A percentile compares a stretch with the other conserved stretches of the same genome.
phyloP scores from a whole-genome alignment of 768 basidiomycete species.

The Nidula microcarpa region DNA sequence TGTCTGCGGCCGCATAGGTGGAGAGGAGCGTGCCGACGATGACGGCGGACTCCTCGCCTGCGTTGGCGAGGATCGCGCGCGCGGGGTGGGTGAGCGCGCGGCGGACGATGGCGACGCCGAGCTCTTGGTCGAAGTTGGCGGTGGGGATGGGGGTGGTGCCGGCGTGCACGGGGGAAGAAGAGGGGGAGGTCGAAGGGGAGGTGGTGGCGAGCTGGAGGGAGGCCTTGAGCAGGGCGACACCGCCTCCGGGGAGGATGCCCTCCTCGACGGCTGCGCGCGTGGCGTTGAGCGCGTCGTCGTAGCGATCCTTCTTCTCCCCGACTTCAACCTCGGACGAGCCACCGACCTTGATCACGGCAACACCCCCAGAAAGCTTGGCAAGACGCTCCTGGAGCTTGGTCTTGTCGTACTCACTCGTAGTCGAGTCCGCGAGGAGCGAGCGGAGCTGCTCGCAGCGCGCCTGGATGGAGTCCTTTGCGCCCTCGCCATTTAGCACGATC shows the following conservation, averaged over 20 bases:
- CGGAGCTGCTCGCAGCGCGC: constrained; percentile 97
- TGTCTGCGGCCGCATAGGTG: constrained; percentile 66
- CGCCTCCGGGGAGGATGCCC: constrained; percentile 96
- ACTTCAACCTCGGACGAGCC: constrained; percentile 94
- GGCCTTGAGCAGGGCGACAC: constrained; percentile 89
- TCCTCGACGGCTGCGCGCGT: constrained; percentile 98
- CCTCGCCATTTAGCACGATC: constrained; percentile 91
- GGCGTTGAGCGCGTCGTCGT: constrained; percentile 96
- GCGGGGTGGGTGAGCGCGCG: constrained; percentile 81
- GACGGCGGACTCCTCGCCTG: constrained; percentile 91
- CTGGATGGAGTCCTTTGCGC: constrained; percentile 84
- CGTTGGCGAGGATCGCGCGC: constrained; percentile 88
- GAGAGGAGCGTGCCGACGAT: constrained; percentile 84
- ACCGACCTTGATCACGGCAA: constrained; percentile 98
- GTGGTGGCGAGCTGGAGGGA: constrained; percentile 64
- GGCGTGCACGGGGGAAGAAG: constrained; percentile 47
- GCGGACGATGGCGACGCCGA: constrained; percentile 91
- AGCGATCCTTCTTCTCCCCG: constrained; percentile 98
- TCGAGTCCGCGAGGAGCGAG: constrained; percentile 70
- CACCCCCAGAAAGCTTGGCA: constrained; percentile 93
- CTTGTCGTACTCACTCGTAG: constrained; percentile 91
- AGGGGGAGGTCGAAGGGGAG: constrained; percentile 39
- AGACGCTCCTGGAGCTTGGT: constrained; percentile 96
- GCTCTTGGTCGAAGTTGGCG: constrained; percentile 94
- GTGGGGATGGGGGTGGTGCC: constrained; percentile 70